A percentile compares a stretch with the other conserved stretches of the same genome.
Conservation (phyloP, 2,329 filamentous ascomycete genomes). For the Diaporthe eres region DNA sequence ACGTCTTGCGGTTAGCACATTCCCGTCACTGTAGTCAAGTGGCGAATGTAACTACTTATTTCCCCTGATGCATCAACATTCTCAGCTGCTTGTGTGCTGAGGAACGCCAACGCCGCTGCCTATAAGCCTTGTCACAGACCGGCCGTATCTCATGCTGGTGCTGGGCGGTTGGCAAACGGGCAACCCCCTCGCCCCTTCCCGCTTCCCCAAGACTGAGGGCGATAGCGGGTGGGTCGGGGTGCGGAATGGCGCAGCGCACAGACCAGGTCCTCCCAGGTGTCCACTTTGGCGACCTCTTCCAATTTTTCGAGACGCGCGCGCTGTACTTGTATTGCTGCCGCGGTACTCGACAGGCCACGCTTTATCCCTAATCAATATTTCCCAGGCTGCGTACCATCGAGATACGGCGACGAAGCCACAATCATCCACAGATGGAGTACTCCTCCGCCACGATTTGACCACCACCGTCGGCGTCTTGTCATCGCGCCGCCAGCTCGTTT, state of each 20-base stretch:
- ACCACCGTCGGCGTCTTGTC: constrained; percentile 32
- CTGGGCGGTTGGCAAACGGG: constrained; percentile 3
- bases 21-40: constrained; percentile 34
- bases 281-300: constrained; percentile 26
- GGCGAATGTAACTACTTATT: constrained; percentile 39
- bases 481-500: constrained; percentile 35
- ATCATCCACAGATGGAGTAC: constrained; percentile 36
- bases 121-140: neutral
- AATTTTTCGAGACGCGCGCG: constrained; percentile 32
- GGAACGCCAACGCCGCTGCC: neutral
- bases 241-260: constrained; percentile 12
- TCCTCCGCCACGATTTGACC: constrained; percentile 10
- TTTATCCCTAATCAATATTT: constrained; percentile 13
- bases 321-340: neutral
- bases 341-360: constrained; percentile 25
- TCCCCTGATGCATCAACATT: neutral
- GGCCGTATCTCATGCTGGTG: neutral
- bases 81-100: neutral
- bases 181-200: neutral
- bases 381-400: neutral
- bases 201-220: neutral
- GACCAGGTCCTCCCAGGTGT: constrained; percentile 3
- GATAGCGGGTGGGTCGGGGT: constrained; percentile 14
- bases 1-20: constrained; percentile 30
- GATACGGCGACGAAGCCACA: constrained; percentile 15